Conservation (phyloP, 345 rosid genomes). For the Hibiscus mutabilis region DNA sequence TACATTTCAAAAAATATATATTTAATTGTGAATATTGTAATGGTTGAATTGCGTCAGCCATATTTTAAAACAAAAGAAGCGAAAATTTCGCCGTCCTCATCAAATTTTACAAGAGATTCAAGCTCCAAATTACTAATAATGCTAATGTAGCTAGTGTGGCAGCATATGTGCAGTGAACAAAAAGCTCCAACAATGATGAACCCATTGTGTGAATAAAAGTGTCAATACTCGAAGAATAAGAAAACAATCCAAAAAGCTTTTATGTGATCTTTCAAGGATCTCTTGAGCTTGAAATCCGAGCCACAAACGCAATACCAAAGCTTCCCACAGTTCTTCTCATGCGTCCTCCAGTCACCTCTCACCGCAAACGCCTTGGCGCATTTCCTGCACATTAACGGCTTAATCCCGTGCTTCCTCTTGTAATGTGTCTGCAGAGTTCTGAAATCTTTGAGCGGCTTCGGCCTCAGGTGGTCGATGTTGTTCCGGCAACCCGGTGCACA, state of each 20-base stretch:
- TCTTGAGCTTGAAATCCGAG: conserved; percentile 89
- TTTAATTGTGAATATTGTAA: no score
- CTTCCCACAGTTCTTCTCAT: conserved; percentile 76
- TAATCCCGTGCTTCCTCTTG: conserved; percentile 67
- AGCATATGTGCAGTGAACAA: background rate
- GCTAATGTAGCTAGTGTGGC: no score
- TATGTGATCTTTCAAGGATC: conserved; percentile 87
- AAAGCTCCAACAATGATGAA: background rate
- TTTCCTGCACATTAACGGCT: conserved; percentile 68
- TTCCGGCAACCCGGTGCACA: conserved; percentile 60
- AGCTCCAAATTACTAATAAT: no score
- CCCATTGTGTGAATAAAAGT: background rate
- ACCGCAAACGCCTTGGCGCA: conserved; percentile 63
- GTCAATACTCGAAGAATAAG: background rate
- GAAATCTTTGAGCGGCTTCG: conserved; percentile 63
- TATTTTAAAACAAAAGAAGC: no score
- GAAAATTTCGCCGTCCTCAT: no score
- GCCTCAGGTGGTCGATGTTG: conserved; percentile 65
- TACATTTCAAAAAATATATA: no score
- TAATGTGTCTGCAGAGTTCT: conserved; percentile 70
- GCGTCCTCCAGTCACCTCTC: conserved; percentile 70
- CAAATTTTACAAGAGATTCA: no score
- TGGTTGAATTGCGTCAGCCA: no score
- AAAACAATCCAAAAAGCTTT: no score
- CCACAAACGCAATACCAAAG: conserved; percentile 95